These are phyloP conservation scores for Musa balbisiana DNA, from an alignment of 202 grass and related monocot species.

Conservation along the genomic window DNA sequence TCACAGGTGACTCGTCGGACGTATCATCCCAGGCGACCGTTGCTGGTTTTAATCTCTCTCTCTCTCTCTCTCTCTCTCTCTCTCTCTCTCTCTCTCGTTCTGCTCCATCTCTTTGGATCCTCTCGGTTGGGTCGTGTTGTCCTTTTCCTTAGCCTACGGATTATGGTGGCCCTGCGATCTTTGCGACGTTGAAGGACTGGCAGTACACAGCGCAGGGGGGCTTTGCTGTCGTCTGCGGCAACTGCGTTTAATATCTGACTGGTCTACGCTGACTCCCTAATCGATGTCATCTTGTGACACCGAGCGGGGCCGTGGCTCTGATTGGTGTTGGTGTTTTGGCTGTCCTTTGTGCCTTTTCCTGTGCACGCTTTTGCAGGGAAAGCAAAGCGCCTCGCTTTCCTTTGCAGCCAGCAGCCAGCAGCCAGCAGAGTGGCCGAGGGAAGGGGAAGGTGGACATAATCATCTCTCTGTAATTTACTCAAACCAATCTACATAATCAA, in stretches of 20 bases:
- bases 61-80: no score
- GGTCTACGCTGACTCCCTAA: neutral
- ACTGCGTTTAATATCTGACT: neutral
- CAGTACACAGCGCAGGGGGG: neutral
- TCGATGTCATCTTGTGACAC: neutral
- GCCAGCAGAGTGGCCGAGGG: no score
- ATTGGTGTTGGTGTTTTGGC: neutral
- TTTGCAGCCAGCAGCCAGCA: no score
- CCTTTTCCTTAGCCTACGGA: neutral
- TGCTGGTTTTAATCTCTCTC: neutral
- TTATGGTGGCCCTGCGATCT: neutral
- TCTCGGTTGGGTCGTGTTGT: neutral
- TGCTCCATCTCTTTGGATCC: neutral
- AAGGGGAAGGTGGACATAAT: no score
- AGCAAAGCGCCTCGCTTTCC: no score
- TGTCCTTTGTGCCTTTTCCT: neutral
- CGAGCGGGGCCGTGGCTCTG: neutral
- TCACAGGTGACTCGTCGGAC: neutral
- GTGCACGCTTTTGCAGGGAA: neutral
- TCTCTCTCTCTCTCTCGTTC: no score
- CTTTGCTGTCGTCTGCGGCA: neutral
- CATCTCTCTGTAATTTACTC: no score
- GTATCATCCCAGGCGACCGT: neutral
- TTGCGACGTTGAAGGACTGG: neutral
- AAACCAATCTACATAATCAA: no score